Evolutionary conservation across 345 rosid genomes (phyloP).

Genomic region (Eutrema yunnanense): DNA sequence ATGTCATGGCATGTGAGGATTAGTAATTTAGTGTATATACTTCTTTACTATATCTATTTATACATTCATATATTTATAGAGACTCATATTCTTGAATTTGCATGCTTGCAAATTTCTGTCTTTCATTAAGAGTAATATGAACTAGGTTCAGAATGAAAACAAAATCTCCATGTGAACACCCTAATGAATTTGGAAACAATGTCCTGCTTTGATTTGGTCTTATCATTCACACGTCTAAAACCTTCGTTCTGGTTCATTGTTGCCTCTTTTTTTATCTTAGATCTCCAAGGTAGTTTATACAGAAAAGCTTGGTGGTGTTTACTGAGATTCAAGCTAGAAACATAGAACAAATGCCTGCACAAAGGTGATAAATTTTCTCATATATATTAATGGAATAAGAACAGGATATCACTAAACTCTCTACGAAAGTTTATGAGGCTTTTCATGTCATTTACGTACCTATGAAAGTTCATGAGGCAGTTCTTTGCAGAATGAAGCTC

Average conservation of each 20-base stretch:
- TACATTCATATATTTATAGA: background rate
- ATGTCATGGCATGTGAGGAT: slow-evolving; percentile 24
- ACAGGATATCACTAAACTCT: no score
- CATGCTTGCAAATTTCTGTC: background rate
- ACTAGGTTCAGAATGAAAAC: slow-evolving; percentile 6
- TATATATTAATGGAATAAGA: no score
- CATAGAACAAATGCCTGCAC: no score
- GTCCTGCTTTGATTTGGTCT: slow-evolving; percentile 14
- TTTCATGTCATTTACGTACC: no score
- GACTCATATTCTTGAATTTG: background rate
- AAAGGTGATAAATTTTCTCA: no score
- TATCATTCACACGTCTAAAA: background rate
- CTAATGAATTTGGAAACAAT: background rate
- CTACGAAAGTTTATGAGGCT: no score
- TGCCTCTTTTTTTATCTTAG: background rate
- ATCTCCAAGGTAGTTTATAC: background rate
- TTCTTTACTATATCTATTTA: background rate
- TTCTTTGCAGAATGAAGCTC: no score
- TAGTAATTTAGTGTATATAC: background rate
- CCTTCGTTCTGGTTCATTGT: background rate
- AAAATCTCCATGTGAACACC: slow-evolving; percentile 18
- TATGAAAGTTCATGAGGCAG: no score
- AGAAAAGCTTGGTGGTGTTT: no score
- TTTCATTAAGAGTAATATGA: slow-evolving; percentile 7
- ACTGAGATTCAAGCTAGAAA: no score